phyloP scores from a whole-genome alignment of 1,139 yeast genomes.

The Candida tropicalis region DNA sequence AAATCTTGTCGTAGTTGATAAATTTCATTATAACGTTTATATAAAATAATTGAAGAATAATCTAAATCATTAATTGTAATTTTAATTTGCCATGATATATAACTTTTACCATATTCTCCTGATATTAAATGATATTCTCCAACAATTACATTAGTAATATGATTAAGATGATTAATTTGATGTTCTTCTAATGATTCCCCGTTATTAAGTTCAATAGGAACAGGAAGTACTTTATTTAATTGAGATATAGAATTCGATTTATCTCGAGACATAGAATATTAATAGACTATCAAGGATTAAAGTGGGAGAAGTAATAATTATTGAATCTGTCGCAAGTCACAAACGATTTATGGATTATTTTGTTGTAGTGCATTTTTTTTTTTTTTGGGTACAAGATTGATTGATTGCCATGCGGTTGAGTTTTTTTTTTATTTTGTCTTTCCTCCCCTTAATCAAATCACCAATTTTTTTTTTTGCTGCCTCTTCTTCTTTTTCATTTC shows the following conservation, averaged over 20 bases:
- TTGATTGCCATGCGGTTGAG: not conserved
- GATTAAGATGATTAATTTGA: conserved; percentile 20
- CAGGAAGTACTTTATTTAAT: conserved; percentile 38
- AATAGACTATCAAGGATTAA: too few relatives aligned
- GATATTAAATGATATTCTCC: conserved; percentile 41
- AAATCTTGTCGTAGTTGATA: conserved; percentile 49
- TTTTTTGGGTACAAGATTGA: too few relatives aligned
- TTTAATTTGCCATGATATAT: conserved; percentile 51
- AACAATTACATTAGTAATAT: conserved; percentile 41
- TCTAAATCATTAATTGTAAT: conserved; percentile 44
- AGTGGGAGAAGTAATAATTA: too few relatives aligned
- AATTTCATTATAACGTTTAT: conserved; percentile 70
- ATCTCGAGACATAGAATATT: conserved; percentile 12
- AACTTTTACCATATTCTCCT: conserved; percentile 43
- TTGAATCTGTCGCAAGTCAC: too few relatives aligned
- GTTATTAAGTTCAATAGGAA: conserved; percentile 36
- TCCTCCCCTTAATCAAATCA: not conserved
- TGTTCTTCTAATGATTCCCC: conserved; percentile 23
- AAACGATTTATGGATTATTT: too few relatives aligned
- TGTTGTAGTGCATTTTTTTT: too few relatives aligned
- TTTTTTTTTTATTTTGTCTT: too few relatives aligned
- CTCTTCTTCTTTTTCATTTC: not conserved
- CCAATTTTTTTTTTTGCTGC: not conserved
- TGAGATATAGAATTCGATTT: conserved; percentile 25
- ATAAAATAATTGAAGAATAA: conserved; percentile 51